phyloP scores from a whole-genome alignment of 225 moss, liverwort and hornwort species.

The Anthoceros angustus region DNA sequence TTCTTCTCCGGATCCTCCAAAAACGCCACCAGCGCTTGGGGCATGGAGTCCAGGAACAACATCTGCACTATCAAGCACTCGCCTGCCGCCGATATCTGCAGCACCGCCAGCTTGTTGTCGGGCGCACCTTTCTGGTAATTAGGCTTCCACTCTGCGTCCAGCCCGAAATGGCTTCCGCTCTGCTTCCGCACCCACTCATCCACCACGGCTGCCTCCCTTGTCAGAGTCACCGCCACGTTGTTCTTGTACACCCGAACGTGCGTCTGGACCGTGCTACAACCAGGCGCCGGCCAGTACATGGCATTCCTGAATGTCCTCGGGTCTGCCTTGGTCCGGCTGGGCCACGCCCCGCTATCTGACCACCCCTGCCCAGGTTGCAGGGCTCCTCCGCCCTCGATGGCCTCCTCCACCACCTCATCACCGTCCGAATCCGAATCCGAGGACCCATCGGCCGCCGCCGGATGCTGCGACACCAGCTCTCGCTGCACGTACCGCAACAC shows the following conservation, averaged over 20 bases:
- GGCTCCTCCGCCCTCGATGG: not conserved
- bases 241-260: not conserved
- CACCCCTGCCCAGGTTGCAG: not conserved
- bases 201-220: not conserved
- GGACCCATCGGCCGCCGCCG: not conserved
- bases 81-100: constrained; percentile 62
- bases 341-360: not conserved
- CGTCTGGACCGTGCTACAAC: not conserved
- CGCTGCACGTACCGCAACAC: not conserved
- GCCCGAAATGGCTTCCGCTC: not conserved
- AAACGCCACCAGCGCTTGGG: constrained; percentile 38
- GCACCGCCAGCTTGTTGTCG: constrained; percentile 54
- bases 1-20: constrained; percentile 41
- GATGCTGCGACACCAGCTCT: not conserved
- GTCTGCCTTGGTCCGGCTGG: not conserved
- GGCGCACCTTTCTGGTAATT: constrained; percentile 30
- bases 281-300: not conserved
- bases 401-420: not conserved
- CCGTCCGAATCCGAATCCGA: not conserved
- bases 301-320: not conserved
- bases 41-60: constrained; percentile 56
- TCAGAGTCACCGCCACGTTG: not conserved
- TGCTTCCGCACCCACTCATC: not conserved
- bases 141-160: constrained; percentile 18
- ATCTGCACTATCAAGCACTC: constrained; percentile 80